A percentile compares a stretch with the other conserved stretches of the same genome.
These are phyloP conservation scores for Lachnum nothofagi DNA, from an alignment of 2,329 filamentous ascomycete species.

Conservation along the genomic window DNA sequence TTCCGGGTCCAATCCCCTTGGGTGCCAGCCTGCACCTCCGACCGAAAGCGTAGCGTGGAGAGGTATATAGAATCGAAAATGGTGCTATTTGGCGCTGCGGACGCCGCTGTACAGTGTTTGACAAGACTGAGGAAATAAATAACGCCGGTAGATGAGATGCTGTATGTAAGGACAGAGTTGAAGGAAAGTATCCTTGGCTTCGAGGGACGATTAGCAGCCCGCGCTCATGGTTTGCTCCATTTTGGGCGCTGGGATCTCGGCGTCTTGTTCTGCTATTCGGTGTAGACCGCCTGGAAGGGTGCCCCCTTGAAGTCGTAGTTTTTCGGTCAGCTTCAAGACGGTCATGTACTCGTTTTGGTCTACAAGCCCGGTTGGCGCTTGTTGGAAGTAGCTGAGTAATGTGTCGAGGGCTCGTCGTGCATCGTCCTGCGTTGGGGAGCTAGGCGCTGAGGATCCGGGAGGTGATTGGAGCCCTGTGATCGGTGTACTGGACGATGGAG, in stretches of 20 bases:
- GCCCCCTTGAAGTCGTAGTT: slow-evolving; percentile 57
- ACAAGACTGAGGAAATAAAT: slow-evolving; percentile 6
- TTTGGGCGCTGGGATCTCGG: slow-evolving; percentile 27
- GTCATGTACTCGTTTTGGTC: slow-evolving; percentile 73
- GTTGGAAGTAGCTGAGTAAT: slow-evolving; percentile 73
- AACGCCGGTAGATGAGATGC: slow-evolving; percentile 15
- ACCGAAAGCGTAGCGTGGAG: slow-evolving; percentile 19
- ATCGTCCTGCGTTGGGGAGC: slow-evolving; percentile 76
- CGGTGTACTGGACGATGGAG: slow-evolving; percentile 35
- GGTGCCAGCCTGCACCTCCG: slow-evolving; percentile 23
- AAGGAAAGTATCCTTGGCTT: slow-evolving; percentile 10
- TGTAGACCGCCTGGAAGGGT: slow-evolving; percentile 38
- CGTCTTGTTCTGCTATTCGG: slow-evolving; percentile 33
- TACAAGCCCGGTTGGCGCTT: slow-evolving; percentile 59
- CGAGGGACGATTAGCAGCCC: slow-evolving; percentile 18
- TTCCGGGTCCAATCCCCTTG: slow-evolving; percentile 11
- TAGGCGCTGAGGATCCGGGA: slow-evolving; percentile 51
- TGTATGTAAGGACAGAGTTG: slow-evolving; percentile 18
- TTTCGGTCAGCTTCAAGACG: slow-evolving; percentile 79
- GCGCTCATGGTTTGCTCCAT: slow-evolving; percentile 32
- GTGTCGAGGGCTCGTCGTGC: slow-evolving; percentile 76
- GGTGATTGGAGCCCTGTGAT: slow-evolving; percentile 35
- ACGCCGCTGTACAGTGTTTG: slow-evolving; percentile 15
- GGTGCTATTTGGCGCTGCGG: slow-evolving; percentile 8
- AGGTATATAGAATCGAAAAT: slow-evolving; percentile 9